These are phyloP conservation scores for Solanum hybrid DNA, from an alignment of 305 asterid genomes.

Conservation along the genomic window DNA sequence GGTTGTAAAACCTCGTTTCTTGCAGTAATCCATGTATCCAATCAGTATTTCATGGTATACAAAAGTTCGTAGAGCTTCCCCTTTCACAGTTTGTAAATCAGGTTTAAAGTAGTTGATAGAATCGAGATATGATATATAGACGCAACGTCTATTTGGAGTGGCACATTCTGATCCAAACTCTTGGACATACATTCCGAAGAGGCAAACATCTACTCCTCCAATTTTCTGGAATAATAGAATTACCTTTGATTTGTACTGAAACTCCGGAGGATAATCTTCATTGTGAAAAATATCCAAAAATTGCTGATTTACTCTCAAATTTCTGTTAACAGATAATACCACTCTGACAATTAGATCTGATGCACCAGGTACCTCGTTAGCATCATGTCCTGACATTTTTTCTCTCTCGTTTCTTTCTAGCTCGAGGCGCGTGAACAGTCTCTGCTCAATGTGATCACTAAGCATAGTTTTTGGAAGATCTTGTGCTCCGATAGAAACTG, in stretches of 20 bases:
- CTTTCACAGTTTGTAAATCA: slow-evolving; percentile 36
- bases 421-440: slow-evolving; percentile 45
- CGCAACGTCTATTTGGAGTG: slow-evolving; percentile 57
- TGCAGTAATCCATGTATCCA: slow-evolving; percentile 79
- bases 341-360: slow-evolving; percentile 58
- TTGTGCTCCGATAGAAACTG: slow-evolving; percentile 39
- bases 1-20: slow-evolving; percentile 51
- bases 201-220: slow-evolving; percentile 61
- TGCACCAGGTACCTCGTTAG: slow-evolving; percentile 53
- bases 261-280: slow-evolving; percentile 51
- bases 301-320: slow-evolving; percentile 47
- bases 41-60: slow-evolving; percentile 73
- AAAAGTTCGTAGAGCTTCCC: slow-evolving; percentile 62
- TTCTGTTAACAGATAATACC: slow-evolving; percentile 41
- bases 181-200: slow-evolving; percentile 66
- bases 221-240: slow-evolving; percentile 63
- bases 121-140: slow-evolving; percentile 72
- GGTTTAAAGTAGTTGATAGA: slow-evolving; percentile 73
- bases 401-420: slow-evolving; percentile 60
- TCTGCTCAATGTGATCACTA: slow-evolving; percentile 66
- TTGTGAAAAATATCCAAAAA: slow-evolving; percentile 49
- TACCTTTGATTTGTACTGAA: slow-evolving; percentile 63
- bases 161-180: slow-evolving; percentile 74
- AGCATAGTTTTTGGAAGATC: slow-evolving; percentile 70
- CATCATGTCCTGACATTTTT: slow-evolving; percentile 4